These are phyloP conservation scores for Annulohypoxylon truncatum DNA, from an alignment of 2,329 filamentous ascomycete genomes.

Conservation along the genomic window DNA sequence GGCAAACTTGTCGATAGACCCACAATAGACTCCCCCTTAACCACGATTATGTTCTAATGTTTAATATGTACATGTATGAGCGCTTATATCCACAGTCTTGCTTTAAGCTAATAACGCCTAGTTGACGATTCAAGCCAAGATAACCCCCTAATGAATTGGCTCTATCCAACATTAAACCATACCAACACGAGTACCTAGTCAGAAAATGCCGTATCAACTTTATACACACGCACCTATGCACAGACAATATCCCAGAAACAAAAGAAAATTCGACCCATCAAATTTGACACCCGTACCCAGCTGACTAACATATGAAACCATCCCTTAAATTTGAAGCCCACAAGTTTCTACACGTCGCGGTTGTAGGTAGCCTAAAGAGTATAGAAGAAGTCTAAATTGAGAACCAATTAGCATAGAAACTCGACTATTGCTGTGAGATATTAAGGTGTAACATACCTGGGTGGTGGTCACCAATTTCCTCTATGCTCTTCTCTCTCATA, in stretches of 20 bases:
- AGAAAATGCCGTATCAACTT: not conserved
- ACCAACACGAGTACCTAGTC: not conserved
- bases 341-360: too few species aligned
- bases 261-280: conserved; percentile 1
- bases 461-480: conserved; percentile 40
- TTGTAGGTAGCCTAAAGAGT: conserved; percentile 10
- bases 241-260: not conserved
- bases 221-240: not conserved
- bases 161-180: not conserved
- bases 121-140: not conserved
- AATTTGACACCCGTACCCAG: not conserved
- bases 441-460: conserved; percentile 28
- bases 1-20: not conserved
- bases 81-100: conserved; percentile 24
- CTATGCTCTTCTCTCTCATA: conserved; percentile 35
- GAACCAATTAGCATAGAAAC: not conserved
- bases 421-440: not conserved
- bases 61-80: conserved; percentile 12
- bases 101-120: not conserved
- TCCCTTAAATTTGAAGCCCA: not conserved
- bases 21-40: not conserved
- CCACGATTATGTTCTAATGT: not conserved
- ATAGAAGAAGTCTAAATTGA: conserved; percentile 35
- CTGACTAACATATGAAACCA: not conserved
- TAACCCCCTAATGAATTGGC: not conserved